Evolutionary conservation across 1,139 yeast genomes (phyloP), one percentile per base, ranked within the genome.

Genomic region (Hyphopichia buzzinii): DNA sequence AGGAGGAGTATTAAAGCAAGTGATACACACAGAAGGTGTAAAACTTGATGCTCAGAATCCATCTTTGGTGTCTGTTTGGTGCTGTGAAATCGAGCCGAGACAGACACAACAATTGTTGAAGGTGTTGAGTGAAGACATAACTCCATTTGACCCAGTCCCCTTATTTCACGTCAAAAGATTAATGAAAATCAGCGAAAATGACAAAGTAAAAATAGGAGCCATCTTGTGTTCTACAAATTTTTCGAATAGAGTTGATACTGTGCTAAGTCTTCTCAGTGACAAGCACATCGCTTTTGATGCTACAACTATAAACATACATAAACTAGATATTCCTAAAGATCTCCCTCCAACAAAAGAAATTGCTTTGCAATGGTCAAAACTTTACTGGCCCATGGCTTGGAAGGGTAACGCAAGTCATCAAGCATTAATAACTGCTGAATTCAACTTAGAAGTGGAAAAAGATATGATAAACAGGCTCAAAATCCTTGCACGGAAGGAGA

Each of bases 381-480:
- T 56, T 24, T 77, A 75, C 43, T 92, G 98, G 98, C 97, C 97
- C 0, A 63, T 87, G 40, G 71, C 88, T 24, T 92, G 97, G 97
- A 81, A 89, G 47, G 97, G 97, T 0, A 87, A 90, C 51, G 95
- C 96, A 0, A 73, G 83, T 44, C 83, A 85, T 36, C 92, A 87
- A 51, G 79, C 79, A 31, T 64, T 88, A 17, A 76, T 77, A 32
- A 71, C 78, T 34, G 62, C 75, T 22, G 50, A 56, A 12, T 62
- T 81, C 35, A 77, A 84, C 44, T 64, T 79, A 33, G 59, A 49
- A 0, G 55, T 54, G 22, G 80, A 77, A 31, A 53, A 52, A 28
- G 37, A 46, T 4, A 64, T 76, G 51, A 60, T 84, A n/a, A 38
- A 38, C 13, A 39, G 36, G 22, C 37, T 61, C n/a, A 29, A 57